Conservation (phyloP, 805 yeast species). For the Martiniozyma abietophila region DNA sequence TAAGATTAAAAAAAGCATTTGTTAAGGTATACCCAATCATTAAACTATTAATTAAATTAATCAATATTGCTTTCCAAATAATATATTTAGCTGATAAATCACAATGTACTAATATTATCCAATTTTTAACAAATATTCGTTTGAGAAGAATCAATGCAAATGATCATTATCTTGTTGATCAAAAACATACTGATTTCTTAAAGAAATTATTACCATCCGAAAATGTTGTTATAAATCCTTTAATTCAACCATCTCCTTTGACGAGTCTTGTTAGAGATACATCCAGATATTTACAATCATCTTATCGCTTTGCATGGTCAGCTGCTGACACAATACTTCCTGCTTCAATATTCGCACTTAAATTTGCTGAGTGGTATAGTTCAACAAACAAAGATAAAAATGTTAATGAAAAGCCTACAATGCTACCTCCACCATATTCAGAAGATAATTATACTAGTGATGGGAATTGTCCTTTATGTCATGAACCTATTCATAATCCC, state of each 20-base stretch:
- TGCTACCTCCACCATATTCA: conserved; percentile 5
- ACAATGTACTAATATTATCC: conserved; percentile 54
- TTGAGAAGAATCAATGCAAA: conserved; percentile 51
- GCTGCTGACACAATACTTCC: conserved; percentile 51
- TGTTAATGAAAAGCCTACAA: conserved; percentile 12
- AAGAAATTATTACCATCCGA: conserved; percentile 1
- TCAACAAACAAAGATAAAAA: conserved; percentile 42
- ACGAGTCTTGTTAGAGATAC: conserved; percentile 1
- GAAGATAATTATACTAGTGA: no score
- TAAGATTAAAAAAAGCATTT: conserved; percentile 26
- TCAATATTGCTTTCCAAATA: conserved; percentile 50
- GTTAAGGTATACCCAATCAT: conserved; percentile 54
- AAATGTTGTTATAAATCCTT: background rate
- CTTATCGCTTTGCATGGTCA: conserved; percentile 19
- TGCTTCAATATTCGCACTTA: conserved; percentile 67
- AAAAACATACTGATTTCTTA: conserved; percentile 11
- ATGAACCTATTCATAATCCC: conserved; percentile 57
- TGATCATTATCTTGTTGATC: conserved; percentile 37
- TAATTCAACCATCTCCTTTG: conserved; percentile 6
- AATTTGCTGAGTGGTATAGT: conserved; percentile 90
- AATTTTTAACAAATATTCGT: conserved; percentile 51
- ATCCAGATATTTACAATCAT: conserved; percentile 12
- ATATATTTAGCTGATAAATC: conserved; percentile 57
- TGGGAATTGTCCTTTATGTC: conserved; percentile 59
- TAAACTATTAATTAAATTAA: conserved; percentile 35